Base-by-base conservation (phyloP, 73 alveolate genomes). In the Halteria grandinella region DNA sequence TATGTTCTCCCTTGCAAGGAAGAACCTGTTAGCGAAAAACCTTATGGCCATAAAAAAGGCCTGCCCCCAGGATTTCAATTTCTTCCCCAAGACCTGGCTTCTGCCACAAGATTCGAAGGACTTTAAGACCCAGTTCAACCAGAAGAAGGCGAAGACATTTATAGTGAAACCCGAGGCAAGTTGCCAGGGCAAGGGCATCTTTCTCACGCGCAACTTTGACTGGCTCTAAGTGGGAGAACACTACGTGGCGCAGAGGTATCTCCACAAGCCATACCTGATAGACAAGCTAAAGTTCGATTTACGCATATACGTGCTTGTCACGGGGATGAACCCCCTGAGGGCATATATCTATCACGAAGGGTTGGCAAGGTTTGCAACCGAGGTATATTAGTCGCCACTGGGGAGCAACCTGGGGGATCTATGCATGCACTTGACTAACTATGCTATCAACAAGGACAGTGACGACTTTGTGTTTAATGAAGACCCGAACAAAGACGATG, bases 341-440 rank as follows among this genome's bases (percentile, higher is more conserved):
- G 87, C 92, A 29, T 96, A 75, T 75, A 76, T 96, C 44, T 94
- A 87, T 90, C 79, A 92, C 49, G 97, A 96, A 75, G 99, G 99
- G 0, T 81, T 96, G 62, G 98, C 97, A 0, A 83, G 99, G 54
- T 91, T 96, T 74, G 99, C 99, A 12, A 96, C 99, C 5, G 96
- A 94, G 48, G 91, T 82, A 55, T 96, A 96, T 72, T 43, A 83
- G 53, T 73, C 83, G 23, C 97, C 95, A 0, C 48, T 74, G 24
- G 86, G 86, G 39, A 48, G 66, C 33, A 93, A 96, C 71, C 53
- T 89, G 69, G 82, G 77, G 25, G 88, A 90, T 57, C 82, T 79
- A 33, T 91, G 89, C 85, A 91, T 94, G 87, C 97, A 94, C 85
- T 74, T 94, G 58, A 94, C 98, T 45, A 94, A 94, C 79, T 94